Evolutionary conservation across 805 yeast genomes (phyloP).

Genomic region (Danielia reshetovae): DNA sequence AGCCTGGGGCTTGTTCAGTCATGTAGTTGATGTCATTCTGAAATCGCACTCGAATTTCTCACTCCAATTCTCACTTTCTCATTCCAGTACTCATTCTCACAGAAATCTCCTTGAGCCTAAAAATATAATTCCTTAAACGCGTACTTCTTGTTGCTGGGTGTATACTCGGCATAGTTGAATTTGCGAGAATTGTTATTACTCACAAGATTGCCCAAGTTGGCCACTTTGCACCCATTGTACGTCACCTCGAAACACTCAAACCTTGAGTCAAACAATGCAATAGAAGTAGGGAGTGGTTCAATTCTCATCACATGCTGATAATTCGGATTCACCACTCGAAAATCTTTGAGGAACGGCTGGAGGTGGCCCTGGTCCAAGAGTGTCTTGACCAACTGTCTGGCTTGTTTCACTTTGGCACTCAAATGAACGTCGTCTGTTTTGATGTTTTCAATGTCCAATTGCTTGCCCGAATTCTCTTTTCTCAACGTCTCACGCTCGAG

Average conservation of each 20-base stretch:
- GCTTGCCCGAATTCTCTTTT: conserved; percentile 18
- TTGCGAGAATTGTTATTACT: conserved; percentile 33
- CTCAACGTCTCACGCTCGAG: conserved; percentile 22
- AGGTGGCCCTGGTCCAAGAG: conserved; percentile 82
- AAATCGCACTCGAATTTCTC: no score
- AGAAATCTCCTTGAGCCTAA: no score
- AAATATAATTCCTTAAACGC: conserved; percentile 37
- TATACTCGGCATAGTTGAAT: conserved; percentile 69
- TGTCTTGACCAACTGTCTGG: conserved; percentile 73
- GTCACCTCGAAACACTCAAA: conserved; percentile 70
- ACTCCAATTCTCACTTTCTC: no score
- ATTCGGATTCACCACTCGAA: conserved; percentile 66
- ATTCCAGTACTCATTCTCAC: no score
- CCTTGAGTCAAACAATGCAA: conserved; percentile 63
- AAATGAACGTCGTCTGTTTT: conserved; percentile 21
- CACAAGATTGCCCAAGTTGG: conserved; percentile 60
- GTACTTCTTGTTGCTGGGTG: conserved; percentile 53
- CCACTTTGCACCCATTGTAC: conserved; percentile 76
- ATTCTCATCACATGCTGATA: conserved; percentile 66
- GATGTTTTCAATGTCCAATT: conserved; percentile 18
- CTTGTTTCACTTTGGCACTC: conserved; percentile 49
- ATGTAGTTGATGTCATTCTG: no score
- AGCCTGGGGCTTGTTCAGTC: not conserved
- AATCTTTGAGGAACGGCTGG: conserved; percentile 66
- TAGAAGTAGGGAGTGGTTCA: conserved; percentile 71